Evolutionary conservation across 345 rosid genomes (phyloP), one percentile per base, ranked within the genome.

Genomic region (Lepidium aucheri): DNA sequence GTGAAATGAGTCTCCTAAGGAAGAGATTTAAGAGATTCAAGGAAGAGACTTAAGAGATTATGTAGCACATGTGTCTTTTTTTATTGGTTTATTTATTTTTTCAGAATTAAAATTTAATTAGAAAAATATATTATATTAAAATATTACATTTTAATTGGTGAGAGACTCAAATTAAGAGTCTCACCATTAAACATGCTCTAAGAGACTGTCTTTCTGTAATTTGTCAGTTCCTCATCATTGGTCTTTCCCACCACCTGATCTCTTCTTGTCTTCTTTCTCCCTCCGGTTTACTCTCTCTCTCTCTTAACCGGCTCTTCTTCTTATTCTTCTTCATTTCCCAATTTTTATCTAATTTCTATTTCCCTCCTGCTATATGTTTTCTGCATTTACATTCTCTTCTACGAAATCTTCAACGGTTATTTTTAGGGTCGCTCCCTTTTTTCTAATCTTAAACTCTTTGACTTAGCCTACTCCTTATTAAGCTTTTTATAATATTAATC

Each of bases 201-300:
- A 70, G n/a, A 57, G 67, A 65, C 49, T 39, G 76, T 39, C 55
- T 35, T 59, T 56, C 47, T 54, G 36, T 46, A 34, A 40, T 41
- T 16, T 72, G 33, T 65, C 76, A 72, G 67, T 72, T 72, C 26
- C 76, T 73, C 67, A 66, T 73, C 76, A 73, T 73, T 73, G 76
- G 76, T 66, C 76, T 66, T 53, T 73, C 42, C 67, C 76, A 66
- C 76, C 76, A 73, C 72, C 72, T 66, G 76, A 59, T 72, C 54
- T 65, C 70, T 72, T 65, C 70, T 72, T 72, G 67, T 73, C 76
- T 53, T 43, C 43, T 72, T 41, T 11, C 17, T 24, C 9, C 15
- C 28, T 15, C 70, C 70, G 76, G 76, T 63, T 64, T 46, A 55
- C 70, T 40, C 41, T 63, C 32, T 36, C 70, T 40, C 41, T 63